A percentile compares a stretch with the other conserved stretches of the same genome.
Evolutionary conservation across 495 filamentous ascomycete species (phyloP).

Genomic region (Rhizodiscina lignyota): DNA sequence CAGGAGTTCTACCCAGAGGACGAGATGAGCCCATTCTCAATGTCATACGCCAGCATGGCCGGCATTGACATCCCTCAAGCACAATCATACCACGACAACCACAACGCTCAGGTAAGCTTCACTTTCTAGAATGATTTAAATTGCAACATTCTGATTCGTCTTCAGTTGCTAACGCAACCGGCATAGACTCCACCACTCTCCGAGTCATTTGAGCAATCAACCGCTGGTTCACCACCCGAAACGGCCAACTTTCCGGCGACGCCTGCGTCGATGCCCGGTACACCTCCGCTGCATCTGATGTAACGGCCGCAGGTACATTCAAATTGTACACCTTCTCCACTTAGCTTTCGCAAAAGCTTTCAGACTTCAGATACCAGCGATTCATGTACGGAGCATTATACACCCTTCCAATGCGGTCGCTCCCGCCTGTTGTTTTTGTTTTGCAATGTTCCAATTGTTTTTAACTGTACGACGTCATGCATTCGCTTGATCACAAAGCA

Average conservation of each 20-base stretch:
- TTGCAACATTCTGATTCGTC: background rate
- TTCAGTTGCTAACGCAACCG: background rate
- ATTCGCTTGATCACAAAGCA: too few relatives aligned
- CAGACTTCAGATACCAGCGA: too few relatives aligned
- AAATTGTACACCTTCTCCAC: too few relatives aligned
- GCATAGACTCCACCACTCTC: constrained; percentile 71
- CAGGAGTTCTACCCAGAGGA: constrained; percentile 41
- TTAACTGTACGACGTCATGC: too few relatives aligned
- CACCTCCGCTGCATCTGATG: constrained; percentile 30
- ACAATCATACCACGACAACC: constrained; percentile 42
- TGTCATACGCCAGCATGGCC: constrained; percentile 57
- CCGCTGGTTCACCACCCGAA: constrained; percentile 39
- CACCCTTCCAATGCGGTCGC: too few relatives aligned
- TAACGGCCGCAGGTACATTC: too few relatives aligned
- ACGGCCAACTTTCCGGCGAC: constrained; percentile 45
- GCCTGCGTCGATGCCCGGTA: constrained; percentile 50
- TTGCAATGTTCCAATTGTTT: too few relatives aligned
- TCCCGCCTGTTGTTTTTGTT: too few relatives aligned
- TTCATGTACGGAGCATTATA: too few relatives aligned
- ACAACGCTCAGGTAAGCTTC: constrained; percentile 51
- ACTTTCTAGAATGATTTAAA: constrained; percentile 16
- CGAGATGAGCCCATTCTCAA: constrained; percentile 59
- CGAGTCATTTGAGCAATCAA: constrained; percentile 64
- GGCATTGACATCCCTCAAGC: constrained; percentile 52
- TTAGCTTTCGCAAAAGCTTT: too few relatives aligned